Evolutionary conservation across 768 basidiomycete species (phyloP).

Genomic region (Hirschioporus abietinus): DNA sequence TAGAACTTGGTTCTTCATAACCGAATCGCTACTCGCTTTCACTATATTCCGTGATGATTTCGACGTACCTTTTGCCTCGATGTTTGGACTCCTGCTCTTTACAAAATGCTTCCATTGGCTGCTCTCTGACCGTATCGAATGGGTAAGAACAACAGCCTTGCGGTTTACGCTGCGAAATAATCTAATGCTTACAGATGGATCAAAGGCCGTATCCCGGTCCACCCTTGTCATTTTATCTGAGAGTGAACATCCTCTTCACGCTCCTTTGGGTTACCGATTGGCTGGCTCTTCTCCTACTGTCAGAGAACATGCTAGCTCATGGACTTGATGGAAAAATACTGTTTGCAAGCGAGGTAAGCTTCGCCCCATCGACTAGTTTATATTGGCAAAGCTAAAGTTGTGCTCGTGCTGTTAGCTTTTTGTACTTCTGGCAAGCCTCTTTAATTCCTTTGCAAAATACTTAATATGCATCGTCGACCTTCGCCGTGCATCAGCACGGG

Average conservation of each 20-base stretch:
- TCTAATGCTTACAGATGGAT: constrained; percentile 70
- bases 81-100: constrained; percentile 93
- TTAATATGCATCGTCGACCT: constrained; percentile 76
- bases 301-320: constrained; percentile 71
- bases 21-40: constrained; percentile 92
- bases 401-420: constrained; percentile 30
- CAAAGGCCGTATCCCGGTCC: constrained; percentile 88
- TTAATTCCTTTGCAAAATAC: constrained; percentile 81
- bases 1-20: constrained; percentile 95
- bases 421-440: constrained; percentile 75
- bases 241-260: constrained; percentile 69
- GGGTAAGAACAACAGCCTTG: constrained; percentile 48
- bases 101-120: constrained; percentile 99
- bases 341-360: constrained; percentile 85
- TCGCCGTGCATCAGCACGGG: constrained; percentile 66
- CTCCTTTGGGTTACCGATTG: constrained; percentile 74
- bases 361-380: constrained; percentile 6
- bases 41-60: constrained; percentile 97
- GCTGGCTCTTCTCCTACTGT: constrained; percentile 71
- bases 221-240: constrained; percentile 74
- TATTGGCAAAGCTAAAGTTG: constrained; percentile 3
- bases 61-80: constrained; percentile 84
- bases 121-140: constrained; percentile 91
- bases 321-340: constrained; percentile 90
- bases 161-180: background rate